These are phyloP conservation scores for Solioccasus polychromus DNA, from an alignment of 768 basidiomycete genomes.

Conservation along the genomic window DNA sequence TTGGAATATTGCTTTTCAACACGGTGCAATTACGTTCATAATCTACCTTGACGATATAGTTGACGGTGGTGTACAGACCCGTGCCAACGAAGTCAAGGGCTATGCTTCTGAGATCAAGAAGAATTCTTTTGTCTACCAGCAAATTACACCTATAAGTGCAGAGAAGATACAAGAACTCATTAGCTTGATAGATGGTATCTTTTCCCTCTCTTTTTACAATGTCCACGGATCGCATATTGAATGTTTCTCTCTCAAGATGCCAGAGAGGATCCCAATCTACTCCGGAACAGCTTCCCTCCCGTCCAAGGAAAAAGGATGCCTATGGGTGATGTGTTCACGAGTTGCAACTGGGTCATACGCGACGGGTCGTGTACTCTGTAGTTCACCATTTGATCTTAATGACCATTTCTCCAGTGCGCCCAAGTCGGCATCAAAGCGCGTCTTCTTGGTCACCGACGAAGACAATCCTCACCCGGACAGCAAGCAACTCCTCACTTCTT, in stretches of 20 bases:
- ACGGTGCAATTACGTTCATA: slow-evolving; percentile 53
- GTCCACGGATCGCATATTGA: too few relatives aligned
- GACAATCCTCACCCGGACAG: slow-evolving; percentile 45
- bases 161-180: slow-evolving; percentile 79
- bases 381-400: slow-evolving; percentile 16
- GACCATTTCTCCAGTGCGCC: slow-evolving; percentile 52
- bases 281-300: slow-evolving; percentile 62
- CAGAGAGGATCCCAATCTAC: slow-evolving; percentile 57
- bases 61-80: too few relatives aligned
- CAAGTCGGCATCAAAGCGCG: slow-evolving; percentile 84
- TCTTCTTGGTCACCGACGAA: slow-evolving; percentile 91
- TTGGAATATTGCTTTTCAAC: slow-evolving; percentile 92
- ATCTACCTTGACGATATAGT: not conserved
- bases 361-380: slow-evolving; percentile 57
- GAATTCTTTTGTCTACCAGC: too few relatives aligned
- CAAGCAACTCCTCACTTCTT: slow-evolving; percentile 62
- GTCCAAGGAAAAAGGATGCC: slow-evolving; percentile 57
- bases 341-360: slow-evolving; percentile 85
- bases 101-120: slow-evolving; percentile 50
- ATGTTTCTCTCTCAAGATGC: slow-evolving; percentile 43
- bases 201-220: not conserved
- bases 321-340: slow-evolving; percentile 87
- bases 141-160: slow-evolving; percentile 72
- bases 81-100: slow-evolving; percentile 37
- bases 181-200: slow-evolving; percentile 70